Base-by-base conservation (phyloP, 768 basidiomycete species). In the Psilocybe subaeruginosa region DNA sequence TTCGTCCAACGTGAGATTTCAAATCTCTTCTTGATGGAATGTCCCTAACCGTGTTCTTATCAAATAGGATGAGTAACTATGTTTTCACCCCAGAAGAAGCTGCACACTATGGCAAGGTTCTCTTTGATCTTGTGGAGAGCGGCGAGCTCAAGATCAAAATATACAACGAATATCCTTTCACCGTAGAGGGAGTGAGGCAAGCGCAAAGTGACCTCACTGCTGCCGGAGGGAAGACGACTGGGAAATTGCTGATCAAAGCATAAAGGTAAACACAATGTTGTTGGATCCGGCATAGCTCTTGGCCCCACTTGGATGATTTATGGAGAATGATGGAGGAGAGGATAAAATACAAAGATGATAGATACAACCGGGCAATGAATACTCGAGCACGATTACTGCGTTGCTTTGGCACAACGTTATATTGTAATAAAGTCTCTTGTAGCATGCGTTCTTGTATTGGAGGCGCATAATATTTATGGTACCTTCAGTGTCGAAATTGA, bases 241-340 rank as follows among this genome's bases (percentile, higher is more conserved):
- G 97, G 3, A 99, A 99, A 73, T 73, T 99, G 68, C 64, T 99
- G 54, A 78, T 98, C 66, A 92, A 91, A 72, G 81, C 94, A 3
- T 56, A 43, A 56, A 19, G 11, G 3, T 11, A 16, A 54, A 17
- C 4, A 23, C 9, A 23, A 14, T 37, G 8, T 54, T 6, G 19
- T 4, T 54, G n/a, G 33, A 54, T 37, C 8, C 5, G 51, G n/a
- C 12, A 7, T n/a, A 50, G 6, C 16, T 12, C 19, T 50, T 29
- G 8, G 17, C 6, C 14, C 16, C 29, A 19, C 29, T 11, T 5
- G 11, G 33, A 29, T 16, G 29, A 11, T 51, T 51, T 9, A 51
- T 14, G 11, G 4, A 0, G 8, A 51, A 16, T 27, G 49, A 23
- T 23, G 23, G 23, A 23, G 19, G 19, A 19, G 19, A 19, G 23